These are phyloP conservation scores for Lyophyllum decastes DNA, from an alignment of 768 basidiomycete genomes.

Conservation along the genomic window DNA sequence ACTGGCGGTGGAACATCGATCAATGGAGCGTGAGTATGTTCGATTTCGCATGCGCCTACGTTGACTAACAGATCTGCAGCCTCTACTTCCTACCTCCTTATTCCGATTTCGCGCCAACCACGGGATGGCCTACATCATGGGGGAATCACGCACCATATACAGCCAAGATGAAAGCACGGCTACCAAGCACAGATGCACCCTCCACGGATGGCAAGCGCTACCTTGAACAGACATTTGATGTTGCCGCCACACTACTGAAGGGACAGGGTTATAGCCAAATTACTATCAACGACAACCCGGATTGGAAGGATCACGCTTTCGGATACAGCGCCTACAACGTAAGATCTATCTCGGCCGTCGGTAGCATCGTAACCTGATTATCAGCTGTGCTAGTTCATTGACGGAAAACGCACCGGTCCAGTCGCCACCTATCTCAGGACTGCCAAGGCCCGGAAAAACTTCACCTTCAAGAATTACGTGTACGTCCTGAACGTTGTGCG, in stretches of 20 bases:
- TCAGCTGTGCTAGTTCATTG: constrained; percentile 32
- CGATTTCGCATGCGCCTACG: not conserved
- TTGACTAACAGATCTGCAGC: constrained; percentile 19
- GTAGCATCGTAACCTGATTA: not conserved
- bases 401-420: constrained; percentile 53
- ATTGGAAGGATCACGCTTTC: constrained; percentile 59
- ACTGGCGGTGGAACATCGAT: constrained; percentile 64
- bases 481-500: constrained; percentile 55
- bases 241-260: constrained; percentile 44
- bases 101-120: constrained; percentile 47
- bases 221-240: constrained; percentile 47
- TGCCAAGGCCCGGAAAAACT: constrained; percentile 50
- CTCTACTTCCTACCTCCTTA: constrained; percentile 58
- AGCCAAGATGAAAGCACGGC: constrained; percentile 45
- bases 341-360: constrained; percentile 2
- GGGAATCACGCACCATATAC: constrained; percentile 52
- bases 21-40: constrained; percentile 56
- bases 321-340: constrained; percentile 52
- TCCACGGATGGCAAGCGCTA: constrained; percentile 63
- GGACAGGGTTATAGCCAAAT: constrained; percentile 50
- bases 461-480: constrained; percentile 49
- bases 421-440: constrained; percentile 62
- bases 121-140: constrained; percentile 61
- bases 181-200: constrained; percentile 59
- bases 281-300: constrained; percentile 57